phyloP scores from a whole-genome alignment of 2,329 filamentous ascomycete species.

The Beauveria medogensis region DNA sequence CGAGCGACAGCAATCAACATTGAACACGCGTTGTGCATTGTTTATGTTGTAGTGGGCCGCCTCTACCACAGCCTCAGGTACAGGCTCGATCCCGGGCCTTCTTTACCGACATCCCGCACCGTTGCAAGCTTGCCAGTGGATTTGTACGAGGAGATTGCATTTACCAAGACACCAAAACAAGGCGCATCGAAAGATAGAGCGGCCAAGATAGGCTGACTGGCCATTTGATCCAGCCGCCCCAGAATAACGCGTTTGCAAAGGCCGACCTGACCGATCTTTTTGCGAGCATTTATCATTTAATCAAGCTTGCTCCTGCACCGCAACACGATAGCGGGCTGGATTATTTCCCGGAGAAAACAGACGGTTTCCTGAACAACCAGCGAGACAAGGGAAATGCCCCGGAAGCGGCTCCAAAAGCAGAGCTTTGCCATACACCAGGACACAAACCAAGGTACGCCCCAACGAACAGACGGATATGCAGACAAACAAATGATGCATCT shows the following conservation, averaged over 20 bases:
- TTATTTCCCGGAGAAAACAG: background rate
- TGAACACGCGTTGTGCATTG: background rate
- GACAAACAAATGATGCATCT: background rate
- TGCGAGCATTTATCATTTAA: background rate
- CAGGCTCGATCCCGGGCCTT: background rate
- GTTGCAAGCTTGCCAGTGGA: background rate
- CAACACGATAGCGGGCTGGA: background rate
- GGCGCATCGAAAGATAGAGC: background rate
- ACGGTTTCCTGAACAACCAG: background rate
- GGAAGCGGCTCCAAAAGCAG: constrained; percentile 25
- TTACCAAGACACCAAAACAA: background rate
- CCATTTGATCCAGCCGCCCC: background rate
- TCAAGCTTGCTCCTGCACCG: background rate
- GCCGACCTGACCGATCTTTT: background rate
- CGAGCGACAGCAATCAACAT: background rate
- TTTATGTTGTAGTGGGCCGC: background rate
- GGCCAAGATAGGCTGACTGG: background rate
- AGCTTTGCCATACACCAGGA: constrained; percentile 29
- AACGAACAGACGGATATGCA: background rate
- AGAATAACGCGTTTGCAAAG: background rate
- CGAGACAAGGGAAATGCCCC: constrained; percentile 18
- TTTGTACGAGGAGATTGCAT: background rate
- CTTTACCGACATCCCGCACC: background rate
- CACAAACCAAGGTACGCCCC: constrained; percentile 15
- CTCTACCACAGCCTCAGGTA: background rate